These are phyloP conservation scores for Tulasnella sp. DNA, from an alignment of 768 basidiomycete species.

Conservation along the genomic window DNA sequence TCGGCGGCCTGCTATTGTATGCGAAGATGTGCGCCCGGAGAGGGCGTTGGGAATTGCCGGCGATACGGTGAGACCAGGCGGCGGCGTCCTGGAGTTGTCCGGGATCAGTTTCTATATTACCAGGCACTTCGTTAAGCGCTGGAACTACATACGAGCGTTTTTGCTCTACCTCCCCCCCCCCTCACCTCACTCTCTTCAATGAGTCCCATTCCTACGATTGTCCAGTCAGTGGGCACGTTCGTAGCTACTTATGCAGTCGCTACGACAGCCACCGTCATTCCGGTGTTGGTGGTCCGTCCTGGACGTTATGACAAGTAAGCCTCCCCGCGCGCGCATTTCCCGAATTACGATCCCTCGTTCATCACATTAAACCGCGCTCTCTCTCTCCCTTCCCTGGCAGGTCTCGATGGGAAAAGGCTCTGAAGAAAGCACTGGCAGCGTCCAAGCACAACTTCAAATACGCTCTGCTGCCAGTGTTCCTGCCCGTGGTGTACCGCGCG, in stretches of 20 bases:
- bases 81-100: background rate
- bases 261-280: background rate
- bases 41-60: background rate
- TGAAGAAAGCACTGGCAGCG: background rate
- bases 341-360: background rate
- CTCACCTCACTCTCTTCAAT: background rate
- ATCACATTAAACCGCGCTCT: background rate
- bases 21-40: background rate
- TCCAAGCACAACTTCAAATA: slow-evolving; percentile 6
- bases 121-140: background rate
- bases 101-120: background rate
- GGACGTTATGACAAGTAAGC: background rate
- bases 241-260: background rate
- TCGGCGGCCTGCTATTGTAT: background rate
- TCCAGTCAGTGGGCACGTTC: background rate
- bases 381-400: background rate
- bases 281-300: background rate
- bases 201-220: background rate
- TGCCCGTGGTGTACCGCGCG: slow-evolving; percentile 18
- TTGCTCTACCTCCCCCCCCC: background rate
- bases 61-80: background rate
- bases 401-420: background rate
- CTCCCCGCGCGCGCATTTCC: background rate
- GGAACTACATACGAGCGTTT: background rate
- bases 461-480: slow-evolving; percentile 10